Conservation (phyloP, 2,329 filamentous ascomycete genomes). For the Tolypocladium paradoxum region DNA sequence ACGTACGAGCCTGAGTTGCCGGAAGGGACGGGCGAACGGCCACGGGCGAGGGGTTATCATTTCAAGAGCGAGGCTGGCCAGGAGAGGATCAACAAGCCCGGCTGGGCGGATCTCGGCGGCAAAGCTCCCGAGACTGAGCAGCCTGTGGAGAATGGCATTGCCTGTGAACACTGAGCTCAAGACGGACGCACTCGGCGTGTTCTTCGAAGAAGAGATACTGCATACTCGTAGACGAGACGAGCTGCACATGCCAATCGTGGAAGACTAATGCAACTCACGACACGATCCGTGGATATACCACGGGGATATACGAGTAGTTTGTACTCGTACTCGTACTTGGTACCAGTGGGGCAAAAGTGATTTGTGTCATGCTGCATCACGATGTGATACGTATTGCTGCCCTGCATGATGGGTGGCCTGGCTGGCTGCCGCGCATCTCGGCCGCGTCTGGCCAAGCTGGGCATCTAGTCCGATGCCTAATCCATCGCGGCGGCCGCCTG, state of each 20-base stretch:
- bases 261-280: background rate
- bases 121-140: conserved; percentile 1
- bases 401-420: background rate
- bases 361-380: background rate
- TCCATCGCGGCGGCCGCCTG: background rate
- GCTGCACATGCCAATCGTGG: background rate
- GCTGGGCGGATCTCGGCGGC: conserved; percentile 47
- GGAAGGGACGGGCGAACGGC: conserved; percentile 62
- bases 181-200: background rate
- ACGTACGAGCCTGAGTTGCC: conserved; percentile 64
- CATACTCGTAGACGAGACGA: background rate
- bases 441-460: background rate
- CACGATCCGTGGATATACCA: background rate
- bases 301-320: background rate
- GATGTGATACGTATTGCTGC: background rate
- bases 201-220: background rate
- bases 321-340: too few species aligned
- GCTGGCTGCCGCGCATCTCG: background rate
- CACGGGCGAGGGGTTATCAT: conserved; percentile 73
- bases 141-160: background rate
- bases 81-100: conserved; percentile 55
- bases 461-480: background rate
- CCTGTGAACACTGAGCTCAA: too few species aligned
- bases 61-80: conserved; percentile 59
- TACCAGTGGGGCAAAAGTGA: background rate